These are phyloP conservation scores for Geum urbanum DNA, from an alignment of 306 rosid genomes.

Conservation along the genomic window DNA sequence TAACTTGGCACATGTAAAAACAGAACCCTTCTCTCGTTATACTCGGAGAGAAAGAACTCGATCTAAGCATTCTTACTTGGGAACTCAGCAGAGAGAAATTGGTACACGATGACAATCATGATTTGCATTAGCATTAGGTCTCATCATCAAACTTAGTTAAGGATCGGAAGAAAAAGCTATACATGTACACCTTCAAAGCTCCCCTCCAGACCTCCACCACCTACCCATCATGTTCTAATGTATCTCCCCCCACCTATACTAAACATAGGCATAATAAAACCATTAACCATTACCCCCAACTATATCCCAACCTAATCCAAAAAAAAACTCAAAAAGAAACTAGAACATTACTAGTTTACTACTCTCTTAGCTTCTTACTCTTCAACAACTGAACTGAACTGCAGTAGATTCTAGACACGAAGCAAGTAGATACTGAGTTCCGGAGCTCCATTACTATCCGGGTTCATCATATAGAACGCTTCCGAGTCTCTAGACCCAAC, in stretches of 20 bases:
- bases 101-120: slow-evolving; percentile 40
- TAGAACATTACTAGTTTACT: slow-evolving; percentile 27
- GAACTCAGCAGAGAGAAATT: slow-evolving; percentile 4
- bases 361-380: slow-evolving; percentile 39
- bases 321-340: slow-evolving; percentile 18
- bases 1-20: background rate
- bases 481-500: slow-evolving; percentile 98
- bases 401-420: slow-evolving; percentile 56
- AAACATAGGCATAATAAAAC: slow-evolving; percentile 39
- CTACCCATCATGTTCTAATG: slow-evolving; percentile 50
- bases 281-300: slow-evolving; percentile 37
- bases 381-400: slow-evolving; percentile 33
- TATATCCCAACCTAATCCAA: slow-evolving; percentile 18
- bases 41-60: no score
- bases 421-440: slow-evolving; percentile 94
- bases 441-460: slow-evolving; percentile 96
- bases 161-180: slow-evolving; percentile 50
- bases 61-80: no score
- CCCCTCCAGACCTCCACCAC: slow-evolving; percentile 57
- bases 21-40: no score
- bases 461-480: slow-evolving; percentile 99
- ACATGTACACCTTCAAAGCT: slow-evolving; percentile 65
- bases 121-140: slow-evolving; percentile 57
- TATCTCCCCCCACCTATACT: slow-evolving; percentile 56
- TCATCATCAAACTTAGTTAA: slow-evolving; percentile 46